phyloP scores from a whole-genome alignment of 2,329 filamentous ascomycete species.

The Penicillium freii region DNA sequence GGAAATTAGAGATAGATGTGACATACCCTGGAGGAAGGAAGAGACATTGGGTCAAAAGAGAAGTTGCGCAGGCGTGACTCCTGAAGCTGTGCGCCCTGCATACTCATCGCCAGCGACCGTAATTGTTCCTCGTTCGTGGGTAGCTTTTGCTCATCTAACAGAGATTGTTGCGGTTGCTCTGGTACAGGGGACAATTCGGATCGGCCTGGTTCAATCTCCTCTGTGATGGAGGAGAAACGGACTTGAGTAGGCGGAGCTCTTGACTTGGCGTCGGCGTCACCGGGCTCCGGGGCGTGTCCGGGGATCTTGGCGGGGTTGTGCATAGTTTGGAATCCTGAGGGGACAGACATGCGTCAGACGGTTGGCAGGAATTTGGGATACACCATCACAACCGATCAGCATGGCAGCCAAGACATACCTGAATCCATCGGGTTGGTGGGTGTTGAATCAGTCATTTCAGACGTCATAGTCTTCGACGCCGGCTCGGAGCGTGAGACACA shows the following conservation, averaged over 20 bases:
- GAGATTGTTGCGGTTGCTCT: conserved; percentile 6
- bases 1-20: conserved; percentile 7
- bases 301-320: conserved; percentile 25
- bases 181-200: conserved; percentile 26
- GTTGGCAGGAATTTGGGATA: conserved; percentile 1
- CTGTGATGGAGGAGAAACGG: conserved; percentile 68
- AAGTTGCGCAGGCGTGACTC: conserved; percentile 81
- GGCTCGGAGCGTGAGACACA: conserved; percentile 31
- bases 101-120: conserved; percentile 66
- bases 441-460: conserved; percentile 32
- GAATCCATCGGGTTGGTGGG: conserved; percentile 26
- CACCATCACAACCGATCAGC: conserved; percentile 4
- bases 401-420: conserved; percentile 30
- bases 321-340: conserved; percentile 19
- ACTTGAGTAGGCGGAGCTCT: conserved; percentile 48
- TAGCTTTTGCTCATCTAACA: conserved; percentile 16
- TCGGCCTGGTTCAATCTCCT: conserved; percentile 63
- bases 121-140: conserved; percentile 60
- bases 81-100: conserved; percentile 75
- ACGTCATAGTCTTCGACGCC: conserved; percentile 36
- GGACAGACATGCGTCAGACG: conserved; percentile 10
- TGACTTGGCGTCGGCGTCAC: conserved; percentile 30
- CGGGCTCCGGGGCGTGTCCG: conserved; percentile 23
- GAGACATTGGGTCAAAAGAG: conserved; percentile 84
- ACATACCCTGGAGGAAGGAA: conserved; percentile 59